These are phyloP conservation scores for Leccinellum luteum DNA, from an alignment of 768 basidiomycete genomes.

Conservation along the genomic window DNA sequence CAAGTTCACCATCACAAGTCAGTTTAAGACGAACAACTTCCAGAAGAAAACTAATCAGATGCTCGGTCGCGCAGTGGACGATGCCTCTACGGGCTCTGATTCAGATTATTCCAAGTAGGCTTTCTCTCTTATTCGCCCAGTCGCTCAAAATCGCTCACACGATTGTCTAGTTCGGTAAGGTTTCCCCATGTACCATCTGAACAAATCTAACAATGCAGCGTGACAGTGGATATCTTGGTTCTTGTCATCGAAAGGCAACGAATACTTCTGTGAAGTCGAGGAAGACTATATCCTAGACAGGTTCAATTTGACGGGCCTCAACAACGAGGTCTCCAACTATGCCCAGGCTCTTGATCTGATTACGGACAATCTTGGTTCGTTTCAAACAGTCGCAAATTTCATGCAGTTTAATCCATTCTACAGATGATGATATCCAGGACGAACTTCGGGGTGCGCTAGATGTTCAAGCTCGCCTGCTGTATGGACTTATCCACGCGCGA, in stretches of 20 bases:
- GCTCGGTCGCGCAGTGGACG: constrained; percentile 63
- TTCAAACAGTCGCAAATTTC: neutral
- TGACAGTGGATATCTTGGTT: constrained; percentile 97
- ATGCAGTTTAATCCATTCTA: neutral
- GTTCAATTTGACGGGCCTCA: constrained; percentile 96
- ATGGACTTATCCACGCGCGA: constrained; percentile 94
- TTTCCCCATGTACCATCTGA: constrained; percentile 13
- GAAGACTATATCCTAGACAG: constrained; percentile 98
- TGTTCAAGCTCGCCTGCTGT: constrained; percentile 88
- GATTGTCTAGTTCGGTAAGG: constrained; percentile 27
- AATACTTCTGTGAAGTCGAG: constrained; percentile 99
- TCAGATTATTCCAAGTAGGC: constrained; percentile 94
- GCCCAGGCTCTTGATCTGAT: constrained; percentile 92
- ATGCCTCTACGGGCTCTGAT: constrained; percentile 88
- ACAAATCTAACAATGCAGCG: constrained; percentile 13
- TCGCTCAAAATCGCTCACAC: constrained; percentile 13
- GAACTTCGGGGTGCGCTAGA: constrained; percentile 90
- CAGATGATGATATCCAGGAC: constrained; percentile 94
- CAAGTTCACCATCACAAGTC: constrained; percentile 17
- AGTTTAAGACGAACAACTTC: constrained; percentile 17
- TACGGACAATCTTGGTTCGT: constrained; percentile 88
- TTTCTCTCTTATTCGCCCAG: neutral
- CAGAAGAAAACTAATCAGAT: constrained; percentile 28
- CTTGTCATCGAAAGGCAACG: constrained; percentile 94
- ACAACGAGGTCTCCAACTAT: constrained; percentile 95